Evolutionary conservation across 805 yeast species (phyloP).

Genomic region (Lipomyces mesembrius): DNA sequence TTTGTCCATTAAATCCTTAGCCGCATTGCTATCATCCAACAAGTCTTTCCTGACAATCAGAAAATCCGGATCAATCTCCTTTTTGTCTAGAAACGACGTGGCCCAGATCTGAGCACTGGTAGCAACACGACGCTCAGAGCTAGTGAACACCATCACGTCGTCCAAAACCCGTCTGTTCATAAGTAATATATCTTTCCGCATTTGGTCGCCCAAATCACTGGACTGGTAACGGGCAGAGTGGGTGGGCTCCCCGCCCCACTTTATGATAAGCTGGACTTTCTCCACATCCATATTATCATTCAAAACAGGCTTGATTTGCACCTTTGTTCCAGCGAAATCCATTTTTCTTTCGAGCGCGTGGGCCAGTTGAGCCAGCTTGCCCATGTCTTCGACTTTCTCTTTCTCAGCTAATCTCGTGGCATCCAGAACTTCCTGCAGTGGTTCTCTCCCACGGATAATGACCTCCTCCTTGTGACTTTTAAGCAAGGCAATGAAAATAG

Average conservation of each 20-base stretch:
- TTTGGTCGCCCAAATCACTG: conserved; percentile 91
- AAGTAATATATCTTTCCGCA: conserved; percentile 86
- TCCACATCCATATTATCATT: conserved; percentile 67
- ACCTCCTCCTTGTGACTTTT: conserved; percentile 97
- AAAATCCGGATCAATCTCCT: conserved; percentile 74
- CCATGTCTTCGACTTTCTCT: conserved; percentile 78
- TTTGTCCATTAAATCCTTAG: conserved; percentile 95
- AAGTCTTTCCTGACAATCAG: conserved; percentile 85
- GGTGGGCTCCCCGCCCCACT: conserved; percentile 99
- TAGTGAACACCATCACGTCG: conserved; percentile 83
- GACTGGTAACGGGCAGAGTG: conserved; percentile 97
- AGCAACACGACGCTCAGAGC: conserved; percentile 93
- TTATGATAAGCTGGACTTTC: conserved; percentile 91
- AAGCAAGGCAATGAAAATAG: conserved; percentile 78
- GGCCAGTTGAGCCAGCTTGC: conserved; percentile 74
- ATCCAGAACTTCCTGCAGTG: conserved; percentile 80
- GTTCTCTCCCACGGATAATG: conserved; percentile 86
- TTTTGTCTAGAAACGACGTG: conserved; percentile 71
- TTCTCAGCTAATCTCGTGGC: conserved; percentile 73
- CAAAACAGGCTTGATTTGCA: conserved; percentile 89
- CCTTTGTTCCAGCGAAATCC: conserved; percentile 92
- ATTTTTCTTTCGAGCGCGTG: conserved; percentile 87
- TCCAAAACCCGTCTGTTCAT: conserved; percentile 82
- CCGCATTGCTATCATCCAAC: conserved; percentile 96
- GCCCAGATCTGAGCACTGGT: conserved; percentile 91